Evolutionary conservation across 164 flowering plant species (phyloP).

Genomic region (Berberis vulgaris): DNA sequence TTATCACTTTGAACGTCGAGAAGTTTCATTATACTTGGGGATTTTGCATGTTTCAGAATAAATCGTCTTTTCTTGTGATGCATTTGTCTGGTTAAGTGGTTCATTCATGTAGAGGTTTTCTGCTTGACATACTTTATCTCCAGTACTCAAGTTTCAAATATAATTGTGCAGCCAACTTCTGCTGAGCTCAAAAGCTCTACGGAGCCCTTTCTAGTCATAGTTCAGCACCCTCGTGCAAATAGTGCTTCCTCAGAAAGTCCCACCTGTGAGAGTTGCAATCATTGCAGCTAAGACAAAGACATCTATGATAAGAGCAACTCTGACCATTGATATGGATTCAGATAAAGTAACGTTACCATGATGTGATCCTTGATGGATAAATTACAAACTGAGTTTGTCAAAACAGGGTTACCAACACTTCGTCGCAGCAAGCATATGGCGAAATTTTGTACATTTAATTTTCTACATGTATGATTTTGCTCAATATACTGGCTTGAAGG

Average conservation of each 20-base stretch:
- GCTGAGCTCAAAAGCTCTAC: slow-evolving; percentile 3
- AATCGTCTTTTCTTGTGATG: no score
- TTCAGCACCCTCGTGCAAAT: slow-evolving; percentile 22
- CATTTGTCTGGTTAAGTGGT: no score
- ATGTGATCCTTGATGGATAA: neutral
- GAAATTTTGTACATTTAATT: no score
- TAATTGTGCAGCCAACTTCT: slow-evolving; percentile 47
- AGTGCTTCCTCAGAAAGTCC: slow-evolving; percentile 4
- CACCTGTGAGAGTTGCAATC: neutral
- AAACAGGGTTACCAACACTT: no score
- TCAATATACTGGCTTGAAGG: no score
- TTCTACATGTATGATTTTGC: no score
- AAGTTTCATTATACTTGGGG: no score
- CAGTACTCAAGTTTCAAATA: neutral
- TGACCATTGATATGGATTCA: neutral
- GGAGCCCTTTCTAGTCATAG: slow-evolving; percentile 15
- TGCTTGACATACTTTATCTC: neutral
- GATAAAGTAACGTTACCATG: neutral
- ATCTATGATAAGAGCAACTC: slow-evolving; percentile 2
- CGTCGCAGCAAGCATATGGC: no score
- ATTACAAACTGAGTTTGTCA: no score
- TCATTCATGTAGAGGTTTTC: no score
- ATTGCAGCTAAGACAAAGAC: neutral
- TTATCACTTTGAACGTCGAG: no score
- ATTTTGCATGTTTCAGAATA: no score